A percentile compares a stretch with the other conserved stretches of the same genome.
Conservation (phyloP, 768 basidiomycete genomes). For the Hygrophorus pudorinus region DNA sequence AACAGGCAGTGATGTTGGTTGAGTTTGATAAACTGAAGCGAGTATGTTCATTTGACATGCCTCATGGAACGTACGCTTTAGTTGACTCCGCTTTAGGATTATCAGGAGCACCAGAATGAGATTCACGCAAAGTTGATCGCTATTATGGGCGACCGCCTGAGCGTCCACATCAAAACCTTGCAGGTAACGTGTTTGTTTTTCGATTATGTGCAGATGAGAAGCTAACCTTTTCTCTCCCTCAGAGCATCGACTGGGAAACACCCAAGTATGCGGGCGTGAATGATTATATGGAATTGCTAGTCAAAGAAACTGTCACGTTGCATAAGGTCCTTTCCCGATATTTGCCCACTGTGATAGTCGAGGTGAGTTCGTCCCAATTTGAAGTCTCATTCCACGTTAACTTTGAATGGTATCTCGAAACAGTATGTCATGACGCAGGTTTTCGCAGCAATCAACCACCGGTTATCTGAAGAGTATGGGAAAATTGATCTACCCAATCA, state of each 20-base stretch:
- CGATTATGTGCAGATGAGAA: not conserved
- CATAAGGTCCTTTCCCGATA: conserved; percentile 95
- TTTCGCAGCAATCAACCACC: conserved; percentile 85
- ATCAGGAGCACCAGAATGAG: conserved; percentile 98
- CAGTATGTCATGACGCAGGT: conserved; percentile 95
- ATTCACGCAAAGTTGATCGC: conserved; percentile 96
- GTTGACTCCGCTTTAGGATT: conserved; percentile 50
- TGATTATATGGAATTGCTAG: conserved; percentile 86
- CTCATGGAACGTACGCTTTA: not conserved
- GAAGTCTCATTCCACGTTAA: conserved; percentile 5
- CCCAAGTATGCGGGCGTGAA: conserved; percentile 59
- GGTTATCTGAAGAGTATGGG: conserved; percentile 78
- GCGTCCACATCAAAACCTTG: conserved; percentile 74
- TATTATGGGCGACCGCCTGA: conserved; percentile 94
- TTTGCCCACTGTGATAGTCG: conserved; percentile 65
- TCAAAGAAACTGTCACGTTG: conserved; percentile 91
- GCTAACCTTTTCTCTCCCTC: conserved; percentile 4
- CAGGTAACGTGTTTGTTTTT: conserved; percentile 36
- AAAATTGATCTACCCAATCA: conserved; percentile 74
- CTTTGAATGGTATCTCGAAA: conserved; percentile 9
- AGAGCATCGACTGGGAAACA: conserved; percentile 75
- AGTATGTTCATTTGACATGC: conserved; percentile 34
- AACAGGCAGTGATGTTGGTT: conserved; percentile 93
- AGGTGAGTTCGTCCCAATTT: conserved; percentile 45
- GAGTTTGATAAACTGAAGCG: conserved; percentile 98